Percentiles rank a stretch among this genome's conserved stretches.
These are phyloP conservation scores for Fusarium algeriense DNA, from an alignment of 2,329 filamentous ascomycete species.

Conservation along the genomic window DNA sequence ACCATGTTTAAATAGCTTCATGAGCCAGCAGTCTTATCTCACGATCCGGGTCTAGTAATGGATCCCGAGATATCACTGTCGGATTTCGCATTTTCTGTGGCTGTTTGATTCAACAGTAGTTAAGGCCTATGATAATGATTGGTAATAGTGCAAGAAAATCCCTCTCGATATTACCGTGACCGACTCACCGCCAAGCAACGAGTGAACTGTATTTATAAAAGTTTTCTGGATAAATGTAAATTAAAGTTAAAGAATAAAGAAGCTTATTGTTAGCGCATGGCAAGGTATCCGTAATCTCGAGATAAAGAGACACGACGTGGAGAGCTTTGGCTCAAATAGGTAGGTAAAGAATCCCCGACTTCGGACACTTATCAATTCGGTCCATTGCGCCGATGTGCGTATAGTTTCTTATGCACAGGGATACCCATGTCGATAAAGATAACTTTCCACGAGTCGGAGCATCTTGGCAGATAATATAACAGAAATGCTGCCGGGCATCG, in stretches of 20 bases:
- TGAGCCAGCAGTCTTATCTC: neutral
- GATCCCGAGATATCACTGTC: neutral
- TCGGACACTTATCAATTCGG: neutral
- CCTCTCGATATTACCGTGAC: neutral
- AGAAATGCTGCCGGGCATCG: too few relatives aligned
- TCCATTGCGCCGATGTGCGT: neutral
- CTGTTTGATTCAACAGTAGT: too few relatives aligned
- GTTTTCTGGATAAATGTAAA: neutral
- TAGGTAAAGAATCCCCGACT: neutral
- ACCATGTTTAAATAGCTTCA: neutral
- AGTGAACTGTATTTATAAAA: neutral
- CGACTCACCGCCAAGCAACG: neutral
- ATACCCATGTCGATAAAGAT: fast-evolving
- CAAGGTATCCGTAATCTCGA: neutral
- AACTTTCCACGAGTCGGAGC: neutral
- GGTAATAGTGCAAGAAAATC: neutral
- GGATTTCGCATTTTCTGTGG: neutral
- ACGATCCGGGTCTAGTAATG: neutral
- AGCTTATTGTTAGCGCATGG: neutral
- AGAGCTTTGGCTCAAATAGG: neutral
- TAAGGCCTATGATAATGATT: neutral
- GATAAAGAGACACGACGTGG: neutral
- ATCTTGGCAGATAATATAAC: neutral
- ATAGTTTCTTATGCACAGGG: fast-evolving
- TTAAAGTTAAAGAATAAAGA: neutral